These are phyloP conservation scores for Euptelea pleiosperma DNA, from an alignment of 164 flowering plant species.

Conservation along the genomic window DNA sequence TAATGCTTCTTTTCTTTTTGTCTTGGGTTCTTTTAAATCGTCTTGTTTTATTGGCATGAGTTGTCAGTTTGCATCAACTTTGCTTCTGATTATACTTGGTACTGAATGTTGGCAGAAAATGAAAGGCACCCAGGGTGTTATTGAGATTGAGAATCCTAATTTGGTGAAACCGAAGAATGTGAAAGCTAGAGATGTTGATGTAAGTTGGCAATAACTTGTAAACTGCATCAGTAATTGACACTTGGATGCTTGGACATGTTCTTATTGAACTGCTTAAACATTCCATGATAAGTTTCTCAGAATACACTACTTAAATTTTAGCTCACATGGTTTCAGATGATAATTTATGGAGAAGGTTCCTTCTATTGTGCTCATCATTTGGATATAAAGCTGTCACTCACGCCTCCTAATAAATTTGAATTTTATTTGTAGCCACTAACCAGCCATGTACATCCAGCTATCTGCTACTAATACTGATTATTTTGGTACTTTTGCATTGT, in stretches of 20 bases:
- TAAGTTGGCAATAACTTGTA: slow-evolving; percentile 30
- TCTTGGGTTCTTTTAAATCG: too few relatives aligned
- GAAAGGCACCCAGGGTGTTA: slow-evolving; percentile 76
- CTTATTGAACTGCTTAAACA: too few relatives aligned
- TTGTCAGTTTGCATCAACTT: slow-evolving; percentile 1
- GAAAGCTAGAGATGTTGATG: slow-evolving; percentile 83
- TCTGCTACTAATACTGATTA: too few relatives aligned
- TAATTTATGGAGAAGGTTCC: too few relatives aligned
- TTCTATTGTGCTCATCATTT: neutral
- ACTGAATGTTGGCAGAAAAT: slow-evolving; percentile 38
- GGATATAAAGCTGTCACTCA: neutral
- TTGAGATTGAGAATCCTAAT: slow-evolving; percentile 85
- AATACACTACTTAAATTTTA: too few relatives aligned
- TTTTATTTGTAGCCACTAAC: neutral
- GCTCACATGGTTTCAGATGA: too few relatives aligned
- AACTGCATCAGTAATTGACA: too few relatives aligned
- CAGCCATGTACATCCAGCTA: too few relatives aligned
- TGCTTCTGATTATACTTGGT: slow-evolving; percentile 1
- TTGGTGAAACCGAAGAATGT: slow-evolving; percentile 63
- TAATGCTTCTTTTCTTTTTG: neutral
- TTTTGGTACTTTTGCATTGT: too few relatives aligned
- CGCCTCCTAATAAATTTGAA: neutral
- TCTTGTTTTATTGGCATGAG: too few relatives aligned
- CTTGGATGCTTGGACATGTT: too few relatives aligned
- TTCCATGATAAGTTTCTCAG: too few relatives aligned